Evolutionary conservation across 202 grass and related monocot species (phyloP).

Genomic region (Zizania palustris): DNA sequence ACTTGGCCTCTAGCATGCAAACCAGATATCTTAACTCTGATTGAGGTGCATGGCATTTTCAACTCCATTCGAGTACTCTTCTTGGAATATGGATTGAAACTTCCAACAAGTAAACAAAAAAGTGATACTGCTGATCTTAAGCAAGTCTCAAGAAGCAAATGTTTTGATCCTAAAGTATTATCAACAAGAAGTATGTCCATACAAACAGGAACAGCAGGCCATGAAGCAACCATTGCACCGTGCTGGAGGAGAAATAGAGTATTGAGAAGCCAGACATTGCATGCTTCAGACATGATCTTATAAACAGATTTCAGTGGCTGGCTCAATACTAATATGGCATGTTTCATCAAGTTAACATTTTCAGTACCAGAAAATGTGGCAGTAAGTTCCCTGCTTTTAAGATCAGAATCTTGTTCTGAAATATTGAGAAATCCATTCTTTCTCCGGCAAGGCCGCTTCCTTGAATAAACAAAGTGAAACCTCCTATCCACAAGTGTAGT

Average conservation of each 20-base stretch:
- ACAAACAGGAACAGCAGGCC: slow-evolving; percentile 63
- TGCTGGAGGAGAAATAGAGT: slow-evolving; percentile 52
- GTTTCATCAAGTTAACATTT: slow-evolving; percentile 44
- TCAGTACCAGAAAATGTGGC: slow-evolving; percentile 17
- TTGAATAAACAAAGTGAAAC: slow-evolving; percentile 77
- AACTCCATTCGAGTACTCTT: slow-evolving; percentile 37
- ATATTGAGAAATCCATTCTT: slow-evolving; percentile 47
- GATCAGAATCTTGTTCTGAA: slow-evolving; percentile 37
- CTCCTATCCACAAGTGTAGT: slow-evolving; percentile 43
- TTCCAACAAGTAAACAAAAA: slow-evolving; percentile 72
- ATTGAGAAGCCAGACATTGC: slow-evolving; percentile 55
- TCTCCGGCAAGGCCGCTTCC: slow-evolving; percentile 69
- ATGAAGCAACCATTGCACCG: slow-evolving; percentile 72
- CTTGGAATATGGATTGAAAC: slow-evolving; percentile 43
- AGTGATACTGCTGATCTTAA: slow-evolving; percentile 83
- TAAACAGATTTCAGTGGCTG: slow-evolving; percentile 57
- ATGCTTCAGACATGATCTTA: slow-evolving; percentile 48
- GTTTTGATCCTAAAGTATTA: slow-evolving; percentile 58
- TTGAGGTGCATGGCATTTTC: slow-evolving; percentile 56
- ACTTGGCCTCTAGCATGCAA: slow-evolving; percentile 51
- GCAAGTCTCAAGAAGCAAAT: slow-evolving; percentile 64
- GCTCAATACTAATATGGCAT: slow-evolving; percentile 47
- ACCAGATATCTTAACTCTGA: slow-evolving; percentile 80
- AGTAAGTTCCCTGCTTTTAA: slow-evolving; percentile 25
- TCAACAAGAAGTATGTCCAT: slow-evolving; percentile 78